A percentile compares a stretch with the other conserved stretches of the same genome.
phyloP scores from a whole-genome alignment of 495 filamentous ascomycete species.

The Chaetomidium leptoderma region DNA sequence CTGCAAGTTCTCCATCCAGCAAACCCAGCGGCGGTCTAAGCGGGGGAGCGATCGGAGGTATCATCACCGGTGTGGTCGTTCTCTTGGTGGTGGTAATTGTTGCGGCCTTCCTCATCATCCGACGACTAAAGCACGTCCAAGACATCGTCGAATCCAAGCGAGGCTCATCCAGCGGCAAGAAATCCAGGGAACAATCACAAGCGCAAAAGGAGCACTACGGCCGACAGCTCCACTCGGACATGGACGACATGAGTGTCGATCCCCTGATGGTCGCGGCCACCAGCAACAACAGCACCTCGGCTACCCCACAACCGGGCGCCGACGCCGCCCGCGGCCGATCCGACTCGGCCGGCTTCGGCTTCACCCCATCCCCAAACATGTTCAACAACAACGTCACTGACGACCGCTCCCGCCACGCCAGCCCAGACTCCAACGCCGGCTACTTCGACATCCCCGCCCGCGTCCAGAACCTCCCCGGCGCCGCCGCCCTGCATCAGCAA shows the following conservation, averaged over 20 bases:
- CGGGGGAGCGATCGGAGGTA: constrained; percentile 37
- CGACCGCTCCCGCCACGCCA: constrained; percentile 27
- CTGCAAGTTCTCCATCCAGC: constrained; percentile 5
- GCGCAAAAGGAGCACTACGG: constrained; percentile 28
- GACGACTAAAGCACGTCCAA: constrained; percentile 35
- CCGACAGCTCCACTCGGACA: constrained; percentile 17
- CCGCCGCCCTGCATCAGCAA: constrained; percentile 7
- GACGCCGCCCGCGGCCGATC: constrained; percentile 19
- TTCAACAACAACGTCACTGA: constrained; percentile 21
- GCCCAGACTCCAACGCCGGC: constrained; percentile 30
- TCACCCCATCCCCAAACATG: constrained; percentile 24
- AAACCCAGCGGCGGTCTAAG: constrained; percentile 30
- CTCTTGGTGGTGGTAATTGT: constrained; percentile 36
- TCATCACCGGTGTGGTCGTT: constrained; percentile 42
- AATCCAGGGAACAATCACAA: constrained; percentile 19
- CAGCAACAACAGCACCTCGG: constrained; percentile 11
- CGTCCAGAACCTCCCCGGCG: constrained; percentile 20
- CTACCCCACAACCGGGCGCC: constrained; percentile 14
- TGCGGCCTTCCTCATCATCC: constrained; percentile 38
- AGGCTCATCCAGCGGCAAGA: constrained; percentile 27
- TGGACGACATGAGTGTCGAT: constrained; percentile 25
- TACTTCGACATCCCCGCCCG: constrained; percentile 29
- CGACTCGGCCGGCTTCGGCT: constrained; percentile 19
- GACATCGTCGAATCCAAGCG: constrained; percentile 31
- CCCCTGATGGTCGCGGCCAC: constrained; percentile 22